Base-by-base conservation (phyloP, 1,139 yeast genomes). In the Scheffersomyces stambukii region DNA sequence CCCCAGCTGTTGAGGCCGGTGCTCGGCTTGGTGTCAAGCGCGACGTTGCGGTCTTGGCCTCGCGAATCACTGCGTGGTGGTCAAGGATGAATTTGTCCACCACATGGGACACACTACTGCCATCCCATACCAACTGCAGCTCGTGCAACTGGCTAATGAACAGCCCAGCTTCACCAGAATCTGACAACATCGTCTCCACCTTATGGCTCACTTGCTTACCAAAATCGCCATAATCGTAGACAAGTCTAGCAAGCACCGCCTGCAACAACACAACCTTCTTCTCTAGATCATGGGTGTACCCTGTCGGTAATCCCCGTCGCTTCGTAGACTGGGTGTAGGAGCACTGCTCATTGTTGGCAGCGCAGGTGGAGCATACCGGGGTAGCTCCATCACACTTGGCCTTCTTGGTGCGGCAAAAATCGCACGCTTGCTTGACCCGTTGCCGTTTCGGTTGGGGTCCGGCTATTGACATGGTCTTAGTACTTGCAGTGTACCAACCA, bases 361-460 rank as follows among this genome's bases (percentile, higher is more conserved):
- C 20, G 31, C 56, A 50, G 15, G 41, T 46, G 3, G 54, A 36
- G 28, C 56, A 50, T 9, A 31, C 23, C 2, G 56, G 55, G 3
- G 43, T 19, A 23, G 35, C 31, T 1, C 55, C 57, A 32, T 50
- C 56, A 35, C 57, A 51, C 30, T 48, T 50, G 10, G 52, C 51
- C 27, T 47, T 49, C 29, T 45, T 45, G 5, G 45, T 30, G 6
- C 55, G 44, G 31, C 57, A 51, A 17, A 30, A 41, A 28, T 51
- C 54, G 28, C 57, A 51, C 13, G 57, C 57, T 23, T 45, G 51
- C 29, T 37, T 45, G n/a, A 49, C 46, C 23, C 56, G 36, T 33
- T 35, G 38, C 25, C 42, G 28, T 24, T 42, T 43, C 8, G 23
- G 8, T 7, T n/a, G 16, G n/a, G 5, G 20, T 3, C 13, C 24